phyloP scores from a whole-genome alignment of 768 basidiomycete species.

The Tylopilus plumbeoviolaceoides region DNA sequence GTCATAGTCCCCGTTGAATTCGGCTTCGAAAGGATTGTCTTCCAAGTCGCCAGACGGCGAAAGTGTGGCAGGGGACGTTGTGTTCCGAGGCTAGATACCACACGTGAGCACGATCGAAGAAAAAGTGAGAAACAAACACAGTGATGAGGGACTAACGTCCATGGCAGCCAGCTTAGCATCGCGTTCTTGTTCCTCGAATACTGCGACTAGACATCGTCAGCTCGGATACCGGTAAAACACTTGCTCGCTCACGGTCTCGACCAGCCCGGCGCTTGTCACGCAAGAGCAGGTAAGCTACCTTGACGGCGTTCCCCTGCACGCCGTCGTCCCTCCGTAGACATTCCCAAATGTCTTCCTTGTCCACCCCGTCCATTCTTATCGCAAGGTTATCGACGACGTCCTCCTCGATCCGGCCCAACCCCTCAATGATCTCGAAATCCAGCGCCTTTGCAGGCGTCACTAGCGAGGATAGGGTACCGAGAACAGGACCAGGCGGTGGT shows the following conservation, averaged over 20 bases:
- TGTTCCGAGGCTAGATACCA: conserved; percentile 56
- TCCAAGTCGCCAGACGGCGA: conserved; percentile 65
- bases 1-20: conserved; percentile 46
- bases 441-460: conserved; percentile 63
- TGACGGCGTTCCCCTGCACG: conserved; percentile 84
- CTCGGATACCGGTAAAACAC: neutral
- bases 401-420: conserved; percentile 88
- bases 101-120: conserved; percentile 2
- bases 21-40: conserved; percentile 78
- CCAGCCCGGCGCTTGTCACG: conserved; percentile 84
- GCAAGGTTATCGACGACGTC: conserved; percentile 84
- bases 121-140: neutral
- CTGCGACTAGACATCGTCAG: conserved; percentile 49
- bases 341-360: conserved; percentile 84
- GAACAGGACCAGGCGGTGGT: conserved; percentile 69
- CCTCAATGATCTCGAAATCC: conserved; percentile 86
- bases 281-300: conserved; percentile 93
- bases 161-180: conserved; percentile 74
- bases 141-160: conserved; percentile 58
- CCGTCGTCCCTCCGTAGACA: conserved; percentile 81
- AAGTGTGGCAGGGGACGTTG: conserved; percentile 60
- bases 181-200: conserved; percentile 81
- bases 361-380: conserved; percentile 64
- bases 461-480: conserved; percentile 68
- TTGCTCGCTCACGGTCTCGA: conserved; percentile 65